Percentiles rank a stretch among this genome's conserved stretches.
Evolutionary conservation across 1,139 yeast genomes (phyloP).

Genomic region (Debaryomyces psychrophilus): DNA sequence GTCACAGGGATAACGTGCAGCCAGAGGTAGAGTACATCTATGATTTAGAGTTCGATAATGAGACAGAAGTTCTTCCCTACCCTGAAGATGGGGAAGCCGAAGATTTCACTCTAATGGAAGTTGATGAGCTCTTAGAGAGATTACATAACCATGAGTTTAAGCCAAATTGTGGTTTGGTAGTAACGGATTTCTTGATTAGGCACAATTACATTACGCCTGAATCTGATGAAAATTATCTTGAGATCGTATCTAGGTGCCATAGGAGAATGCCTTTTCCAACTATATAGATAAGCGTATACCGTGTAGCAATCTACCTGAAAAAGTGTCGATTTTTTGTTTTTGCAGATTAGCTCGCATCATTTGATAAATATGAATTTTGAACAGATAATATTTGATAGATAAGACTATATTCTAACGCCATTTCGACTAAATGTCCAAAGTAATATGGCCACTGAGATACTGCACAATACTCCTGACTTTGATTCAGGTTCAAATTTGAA

Average conservation of each 20-base stretch:
- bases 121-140: conserved; percentile 56
- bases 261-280: conserved; percentile 73
- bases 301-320: too few relatives aligned
- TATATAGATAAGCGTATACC: conserved; percentile 14
- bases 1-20: conserved; percentile 63
- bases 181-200: conserved; percentile 81
- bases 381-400: neutral
- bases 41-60: conserved; percentile 63
- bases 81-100: conserved; percentile 91
- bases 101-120: conserved; percentile 62
- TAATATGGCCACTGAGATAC: neutral
- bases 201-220: conserved; percentile 70
- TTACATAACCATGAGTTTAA: conserved; percentile 67
- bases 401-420: neutral
- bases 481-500: conserved; percentile 5
- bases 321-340: neutral
- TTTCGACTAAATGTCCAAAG: neutral
- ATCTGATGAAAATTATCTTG: conserved; percentile 62
- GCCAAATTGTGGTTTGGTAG: conserved; percentile 83
- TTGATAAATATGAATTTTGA: neutral
- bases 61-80: conserved; percentile 52
- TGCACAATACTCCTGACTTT: conserved; percentile 1
- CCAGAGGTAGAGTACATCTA: conserved; percentile 87
- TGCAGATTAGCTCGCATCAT: neutral
- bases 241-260: conserved; percentile 63